These are phyloP conservation scores for Calonectria leucothoes DNA, from an alignment of 2,329 filamentous ascomycete genomes.

Conservation along the genomic window DNA sequence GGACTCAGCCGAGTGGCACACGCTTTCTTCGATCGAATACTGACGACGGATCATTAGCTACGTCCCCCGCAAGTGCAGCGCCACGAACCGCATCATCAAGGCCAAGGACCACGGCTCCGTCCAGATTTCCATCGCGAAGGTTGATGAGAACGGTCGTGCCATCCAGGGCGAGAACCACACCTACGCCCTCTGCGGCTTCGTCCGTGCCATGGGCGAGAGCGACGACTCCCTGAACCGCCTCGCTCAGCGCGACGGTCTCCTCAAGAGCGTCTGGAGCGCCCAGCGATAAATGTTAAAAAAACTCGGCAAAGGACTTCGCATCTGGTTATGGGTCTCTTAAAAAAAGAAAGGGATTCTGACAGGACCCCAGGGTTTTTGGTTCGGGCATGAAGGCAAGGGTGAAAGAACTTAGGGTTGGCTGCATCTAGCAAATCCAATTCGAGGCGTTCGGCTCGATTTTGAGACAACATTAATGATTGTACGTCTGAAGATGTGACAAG, in stretches of 20 bases:
- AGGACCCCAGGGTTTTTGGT: constrained; percentile 46
- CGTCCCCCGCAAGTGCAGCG: constrained; percentile 98
- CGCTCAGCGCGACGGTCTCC: constrained; percentile 92
- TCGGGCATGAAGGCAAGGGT: constrained; percentile 53
- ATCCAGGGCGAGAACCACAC: constrained; percentile 95
- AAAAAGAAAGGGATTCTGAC: constrained; percentile 40
- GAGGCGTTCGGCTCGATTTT: constrained; percentile 60
- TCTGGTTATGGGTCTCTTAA: constrained; percentile 39
- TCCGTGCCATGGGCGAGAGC: constrained; percentile 96
- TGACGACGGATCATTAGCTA: constrained; percentile 69
- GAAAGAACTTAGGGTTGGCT: constrained; percentile 56
- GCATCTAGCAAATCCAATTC: constrained; percentile 59
- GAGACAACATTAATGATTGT: constrained; percentile 51
- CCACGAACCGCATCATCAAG: constrained; percentile 99
- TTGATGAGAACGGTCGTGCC: constrained; percentile 98
- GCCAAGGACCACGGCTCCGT: constrained; percentile 99
- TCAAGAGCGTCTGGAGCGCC: constrained; percentile 97
- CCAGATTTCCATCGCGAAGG: constrained; percentile 96
- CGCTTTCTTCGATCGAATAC: constrained; percentile 32
- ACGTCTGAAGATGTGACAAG: constrained; percentile 44
- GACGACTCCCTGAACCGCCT: constrained; percentile 97
- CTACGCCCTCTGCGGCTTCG: constrained; percentile 97
- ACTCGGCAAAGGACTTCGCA: constrained; percentile 37
- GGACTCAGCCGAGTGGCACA: constrained; percentile 50
- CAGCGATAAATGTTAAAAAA: constrained; percentile 63